Conservation (phyloP, 495 filamentous ascomycete genomes). For the Penicillium soppii region DNA sequence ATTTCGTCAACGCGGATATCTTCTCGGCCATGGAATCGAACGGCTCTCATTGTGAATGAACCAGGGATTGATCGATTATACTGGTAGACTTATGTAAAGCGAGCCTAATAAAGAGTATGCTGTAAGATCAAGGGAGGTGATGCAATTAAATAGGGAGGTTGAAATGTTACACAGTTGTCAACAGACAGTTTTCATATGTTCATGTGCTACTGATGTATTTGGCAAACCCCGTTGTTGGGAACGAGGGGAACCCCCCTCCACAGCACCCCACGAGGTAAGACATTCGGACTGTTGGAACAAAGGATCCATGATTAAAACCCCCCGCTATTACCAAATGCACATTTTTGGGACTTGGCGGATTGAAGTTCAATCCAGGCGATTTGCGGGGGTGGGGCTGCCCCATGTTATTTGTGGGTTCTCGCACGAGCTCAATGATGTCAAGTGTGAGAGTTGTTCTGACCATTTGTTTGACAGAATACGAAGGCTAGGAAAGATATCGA, state of each 20-base stretch:
- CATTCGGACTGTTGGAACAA: neutral
- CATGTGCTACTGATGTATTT: neutral
- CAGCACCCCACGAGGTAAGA: neutral
- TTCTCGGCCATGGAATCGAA: slow-evolving; percentile 40
- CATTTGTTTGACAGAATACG: too few species aligned
- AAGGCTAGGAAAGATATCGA: neutral
- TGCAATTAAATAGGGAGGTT: neutral
- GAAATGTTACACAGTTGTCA: neutral
- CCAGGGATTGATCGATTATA: too few species aligned
- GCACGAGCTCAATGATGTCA: too few species aligned
- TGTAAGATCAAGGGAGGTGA: neutral
- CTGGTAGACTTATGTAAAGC: neutral
- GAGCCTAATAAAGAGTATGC: neutral
- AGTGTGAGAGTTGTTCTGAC: too few species aligned
- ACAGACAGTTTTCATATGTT: too few species aligned
- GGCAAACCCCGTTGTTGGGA: neutral
- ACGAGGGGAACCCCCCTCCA: neutral
- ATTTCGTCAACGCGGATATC: slow-evolving; percentile 44
- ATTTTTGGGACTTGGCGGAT: neutral
- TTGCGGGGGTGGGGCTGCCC: neutral
- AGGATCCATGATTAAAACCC: neutral
- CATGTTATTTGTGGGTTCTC: too few species aligned
- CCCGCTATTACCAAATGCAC: neutral
- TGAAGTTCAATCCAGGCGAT: neutral
- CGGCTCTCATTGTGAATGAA: slow-evolving; percentile 45